Base-by-base conservation (phyloP, 2,329 filamentous ascomycete species). In the Tolypocladium sp. region DNA sequence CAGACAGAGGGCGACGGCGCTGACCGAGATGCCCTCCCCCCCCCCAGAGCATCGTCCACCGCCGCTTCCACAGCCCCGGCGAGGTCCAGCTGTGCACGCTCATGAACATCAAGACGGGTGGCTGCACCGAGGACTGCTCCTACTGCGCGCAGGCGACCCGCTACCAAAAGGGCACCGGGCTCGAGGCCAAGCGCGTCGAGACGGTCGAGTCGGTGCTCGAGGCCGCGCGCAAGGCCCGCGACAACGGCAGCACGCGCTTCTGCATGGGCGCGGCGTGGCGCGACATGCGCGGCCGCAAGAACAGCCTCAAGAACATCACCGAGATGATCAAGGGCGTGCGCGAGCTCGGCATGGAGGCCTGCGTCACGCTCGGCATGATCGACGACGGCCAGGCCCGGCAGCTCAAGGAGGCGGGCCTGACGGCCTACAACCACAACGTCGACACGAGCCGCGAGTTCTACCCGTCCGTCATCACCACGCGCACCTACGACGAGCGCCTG, bases 101-200 rank as follows among this genome's bases (percentile, higher is more conserved):
- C 60, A 95, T 96, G 90, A 96, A 95, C 79, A 96, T 96, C 79
- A 96, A 96, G 73, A 95, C 91, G 10, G 92, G 92, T 58, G 92
- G 92, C 55, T 96, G 92, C 76, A 91, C 85, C 66, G 92, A 96
- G 73, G 92, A 96, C 74, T 96, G 92, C 77, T 91, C 88, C 30
- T 96, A 96, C 83, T 96, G 91, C 73, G 90, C 91, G 2, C 91
- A 96, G 74, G 92, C 91, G 5, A 91, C 90, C 7, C 87, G 90
- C 33, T 88, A 96, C 81, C 75, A 82, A 60, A 79, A 90, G 42
- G 90, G 89, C 46, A 86, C 92, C 4, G 90, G 91, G 9, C 81
- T 96, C 38, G 84, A 90, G 69, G 89, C 92, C 13, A 90, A 88
- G 62, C 90, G 90, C 66, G 85, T 95, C 69, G 88, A 88, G 62